A percentile compares a stretch with the other conserved stretches of the same genome.
Conservation (phyloP, 495 filamentous ascomycete genomes). For the Tetracladium setigerum region DNA sequence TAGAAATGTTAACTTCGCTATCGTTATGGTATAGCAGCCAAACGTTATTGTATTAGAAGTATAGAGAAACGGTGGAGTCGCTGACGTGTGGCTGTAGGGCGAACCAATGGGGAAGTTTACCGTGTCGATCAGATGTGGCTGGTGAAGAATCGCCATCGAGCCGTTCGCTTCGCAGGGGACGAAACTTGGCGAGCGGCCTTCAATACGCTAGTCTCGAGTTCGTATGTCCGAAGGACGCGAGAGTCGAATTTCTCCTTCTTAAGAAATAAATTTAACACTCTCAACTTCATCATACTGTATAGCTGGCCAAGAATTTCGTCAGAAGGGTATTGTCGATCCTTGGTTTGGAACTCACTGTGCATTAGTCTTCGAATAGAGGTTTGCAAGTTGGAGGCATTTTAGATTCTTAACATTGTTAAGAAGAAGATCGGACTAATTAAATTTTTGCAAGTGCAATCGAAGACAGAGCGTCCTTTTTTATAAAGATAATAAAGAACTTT, state of each 20-base stretch:
- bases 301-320: conserved; percentile 70
- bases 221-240: conserved; percentile 61
- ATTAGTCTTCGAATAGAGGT: conserved; percentile 84
- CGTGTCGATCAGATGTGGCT: background rate
- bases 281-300: no score
- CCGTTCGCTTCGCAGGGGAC: no score
- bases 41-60: background rate
- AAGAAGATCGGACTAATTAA: conserved; percentile 62
- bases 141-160: no score
- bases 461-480: conserved; percentile 82
- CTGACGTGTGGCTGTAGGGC: conserved; percentile 9
- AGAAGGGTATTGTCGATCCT: conserved; percentile 56
- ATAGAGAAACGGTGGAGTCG: no score
- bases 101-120: background rate
- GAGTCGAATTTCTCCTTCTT: conserved; percentile 64
- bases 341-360: conserved; percentile 54
- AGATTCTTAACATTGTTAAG: conserved; percentile 54
- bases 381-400: conserved; percentile 68
- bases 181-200: conserved; percentile 60
- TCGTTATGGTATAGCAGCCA: conserved; percentile 10
- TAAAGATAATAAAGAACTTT: conserved; percentile 83
- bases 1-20: background rate
- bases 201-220: no score
- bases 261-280: no score
- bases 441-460: conserved; percentile 79